Conservation (phyloP, 495 filamentous ascomycete genomes). For the Emericellopsis terricola region DNA sequence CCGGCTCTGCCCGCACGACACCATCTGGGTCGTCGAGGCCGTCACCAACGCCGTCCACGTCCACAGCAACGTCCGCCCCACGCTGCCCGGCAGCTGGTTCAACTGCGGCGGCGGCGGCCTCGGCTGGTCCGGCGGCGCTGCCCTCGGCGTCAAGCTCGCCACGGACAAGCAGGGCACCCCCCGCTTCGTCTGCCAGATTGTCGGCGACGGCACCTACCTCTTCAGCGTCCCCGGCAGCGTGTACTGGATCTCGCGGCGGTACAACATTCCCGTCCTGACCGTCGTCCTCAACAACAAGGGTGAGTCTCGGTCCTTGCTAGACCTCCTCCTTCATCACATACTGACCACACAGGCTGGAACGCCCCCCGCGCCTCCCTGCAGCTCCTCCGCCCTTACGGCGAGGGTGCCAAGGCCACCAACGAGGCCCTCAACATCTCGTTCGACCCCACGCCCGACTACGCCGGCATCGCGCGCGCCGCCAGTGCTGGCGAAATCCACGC, state of each 20-base stretch:
- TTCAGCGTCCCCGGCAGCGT: constrained; percentile 12
- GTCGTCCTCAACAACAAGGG: constrained; percentile 13
- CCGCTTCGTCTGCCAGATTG: constrained; percentile 11
- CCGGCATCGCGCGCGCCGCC: constrained; percentile 81
- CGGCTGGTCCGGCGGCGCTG: constrained; percentile 14
- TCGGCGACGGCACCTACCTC: constrained; percentile 14
- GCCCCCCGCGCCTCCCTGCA: constrained; percentile 59
- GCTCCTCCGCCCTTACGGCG: constrained; percentile 68
- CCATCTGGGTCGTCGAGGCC: constrained; percentile 46
- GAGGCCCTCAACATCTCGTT: constrained; percentile 85
- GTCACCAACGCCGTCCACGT: constrained; percentile 12
- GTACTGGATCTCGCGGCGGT: constrained; percentile 12
- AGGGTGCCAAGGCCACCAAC: constrained; percentile 59
- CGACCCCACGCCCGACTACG: constrained; percentile 69
- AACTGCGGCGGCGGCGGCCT: constrained; percentile 13
- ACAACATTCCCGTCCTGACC: constrained; percentile 13
- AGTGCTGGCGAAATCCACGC: constrained; percentile 58
- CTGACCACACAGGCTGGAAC: constrained; percentile 49
- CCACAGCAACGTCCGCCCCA: constrained; percentile 8
- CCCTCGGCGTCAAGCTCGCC: constrained; percentile 13
- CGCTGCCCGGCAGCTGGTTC: constrained; percentile 9
- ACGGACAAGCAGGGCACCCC: constrained; percentile 3
- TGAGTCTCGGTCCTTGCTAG: neutral
- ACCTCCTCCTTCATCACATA: neutral
- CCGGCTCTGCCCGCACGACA: constrained; percentile 39